These are phyloP conservation scores for Phytophthora multivora DNA, from an alignment of 352 stramenopile species.

Conservation along the genomic window DNA sequence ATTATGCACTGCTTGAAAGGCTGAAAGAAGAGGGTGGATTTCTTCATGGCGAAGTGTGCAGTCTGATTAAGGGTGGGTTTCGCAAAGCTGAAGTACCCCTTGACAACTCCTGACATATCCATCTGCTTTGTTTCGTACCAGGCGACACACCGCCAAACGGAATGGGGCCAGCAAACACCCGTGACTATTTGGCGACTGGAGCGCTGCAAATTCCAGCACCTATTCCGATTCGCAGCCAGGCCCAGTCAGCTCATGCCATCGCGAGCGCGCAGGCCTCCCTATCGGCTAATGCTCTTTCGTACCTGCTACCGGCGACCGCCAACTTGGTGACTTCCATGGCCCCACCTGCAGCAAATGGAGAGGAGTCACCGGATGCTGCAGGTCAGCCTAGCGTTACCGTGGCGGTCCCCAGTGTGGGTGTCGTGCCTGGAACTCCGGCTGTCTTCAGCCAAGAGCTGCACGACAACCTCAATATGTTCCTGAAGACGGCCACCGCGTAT, in stretches of 20 bases:
- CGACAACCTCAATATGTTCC: slow-evolving; percentile 47
- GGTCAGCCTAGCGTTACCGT: no score
- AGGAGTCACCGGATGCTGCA: neutral
- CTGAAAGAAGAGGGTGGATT: slow-evolving; percentile 37
- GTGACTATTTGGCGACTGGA: slow-evolving; percentile 27
- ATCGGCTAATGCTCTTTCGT: slow-evolving; percentile 34
- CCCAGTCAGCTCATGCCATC: slow-evolving; percentile 23
- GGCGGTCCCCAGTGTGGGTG: neutral
- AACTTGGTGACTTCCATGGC: slow-evolving; percentile 16
- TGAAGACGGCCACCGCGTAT: slow-evolving; percentile 46
- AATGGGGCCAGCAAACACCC: slow-evolving; percentile 17
- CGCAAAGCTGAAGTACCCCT: neutral
- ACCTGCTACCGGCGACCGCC: slow-evolving; percentile 31
- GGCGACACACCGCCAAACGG: slow-evolving; percentile 20
- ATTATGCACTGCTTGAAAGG: slow-evolving; percentile 24
- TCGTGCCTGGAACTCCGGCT: neutral
- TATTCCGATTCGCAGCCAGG: slow-evolving; percentile 1
- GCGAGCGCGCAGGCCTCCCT: slow-evolving; percentile 29
- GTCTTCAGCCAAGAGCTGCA: slow-evolving; percentile 40
- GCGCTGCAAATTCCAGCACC: slow-evolving; percentile 9
- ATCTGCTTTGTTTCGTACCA: slow-evolving; percentile 1
- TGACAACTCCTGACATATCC: neutral
- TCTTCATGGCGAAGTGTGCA: slow-evolving; percentile 32
- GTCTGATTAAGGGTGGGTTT: slow-evolving; percentile 35
- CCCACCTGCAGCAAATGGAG: slow-evolving; percentile 10